Conservation (phyloP, 2,329 filamentous ascomycete genomes). For the Exophiala sideris region DNA sequence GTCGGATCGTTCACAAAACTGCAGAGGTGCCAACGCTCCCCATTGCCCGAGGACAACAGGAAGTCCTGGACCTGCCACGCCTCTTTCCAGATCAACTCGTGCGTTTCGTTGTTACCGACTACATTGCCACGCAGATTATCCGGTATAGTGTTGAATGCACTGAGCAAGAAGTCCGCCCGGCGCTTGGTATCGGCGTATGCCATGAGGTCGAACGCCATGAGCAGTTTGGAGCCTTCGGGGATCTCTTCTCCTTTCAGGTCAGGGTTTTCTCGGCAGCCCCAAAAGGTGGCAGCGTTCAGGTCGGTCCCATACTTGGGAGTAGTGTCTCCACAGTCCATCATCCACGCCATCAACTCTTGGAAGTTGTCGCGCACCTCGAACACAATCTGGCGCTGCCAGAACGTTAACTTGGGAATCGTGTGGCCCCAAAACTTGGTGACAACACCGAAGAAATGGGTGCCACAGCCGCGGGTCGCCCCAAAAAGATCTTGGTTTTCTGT, state of each 20-base stretch:
- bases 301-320: slow-evolving; percentile 7
- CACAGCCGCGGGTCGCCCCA: slow-evolving; percentile 54
- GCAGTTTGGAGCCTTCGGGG: not conserved
- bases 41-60: slow-evolving; percentile 6
- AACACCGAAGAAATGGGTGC: slow-evolving; percentile 53
- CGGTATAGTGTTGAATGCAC: too few species aligned
- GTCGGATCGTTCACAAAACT: slow-evolving; percentile 2
- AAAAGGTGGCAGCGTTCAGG: slow-evolving; percentile 3
- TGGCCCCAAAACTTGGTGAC: slow-evolving; percentile 35
- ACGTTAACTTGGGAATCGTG: not conserved
- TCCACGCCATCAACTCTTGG: slow-evolving; percentile 5
- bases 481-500: slow-evolving; percentile 49
- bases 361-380: slow-evolving; percentile 4
- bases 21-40: not conserved
- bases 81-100: slow-evolving; percentile 1
- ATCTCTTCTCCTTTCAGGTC: slow-evolving; percentile 4
- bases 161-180: too few species aligned
- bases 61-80: too few species aligned
- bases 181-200: too few species aligned
- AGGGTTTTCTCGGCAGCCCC: slow-evolving; percentile 3
- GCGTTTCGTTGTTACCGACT: not conserved
- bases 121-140: not conserved
- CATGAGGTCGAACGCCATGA: slow-evolving; percentile 6
- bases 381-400: slow-evolving; percentile 3
- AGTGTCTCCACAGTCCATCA: not conserved